phyloP scores from a whole-genome alignment of 768 basidiomycete genomes.

The Dioszegia aurantiaca region DNA sequence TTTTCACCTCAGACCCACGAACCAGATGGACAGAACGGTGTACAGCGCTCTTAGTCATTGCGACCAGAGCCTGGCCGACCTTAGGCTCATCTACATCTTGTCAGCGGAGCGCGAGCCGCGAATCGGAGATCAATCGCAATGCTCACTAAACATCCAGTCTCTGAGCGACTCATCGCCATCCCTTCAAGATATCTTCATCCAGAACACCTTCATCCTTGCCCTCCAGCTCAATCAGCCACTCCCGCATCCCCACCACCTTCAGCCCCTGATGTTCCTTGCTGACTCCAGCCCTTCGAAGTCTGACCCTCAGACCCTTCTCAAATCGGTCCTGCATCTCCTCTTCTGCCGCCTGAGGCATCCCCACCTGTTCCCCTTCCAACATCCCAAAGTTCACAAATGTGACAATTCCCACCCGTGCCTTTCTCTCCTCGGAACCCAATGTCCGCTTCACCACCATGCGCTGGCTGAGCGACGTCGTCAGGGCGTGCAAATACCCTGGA shows the following conservation, averaged over 20 bases:
- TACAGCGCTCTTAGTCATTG: no score
- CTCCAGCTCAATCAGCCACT: not conserved
- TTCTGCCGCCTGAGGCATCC: conserved; percentile 11
- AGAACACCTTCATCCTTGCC: not conserved
- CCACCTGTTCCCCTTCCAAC: conserved; percentile 11
- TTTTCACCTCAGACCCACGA: no score
- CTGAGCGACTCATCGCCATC: not conserved
- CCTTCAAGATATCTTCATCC: conserved; percentile 7
- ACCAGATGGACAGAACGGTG: no score
- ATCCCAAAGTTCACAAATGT: conserved; percentile 11
- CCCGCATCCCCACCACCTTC: conserved; percentile 11
- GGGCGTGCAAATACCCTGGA: conserved; percentile 3
- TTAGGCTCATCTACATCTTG: not conserved
- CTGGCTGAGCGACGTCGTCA: not conserved
- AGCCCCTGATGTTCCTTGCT: not conserved
- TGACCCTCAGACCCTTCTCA: conserved; percentile 1
- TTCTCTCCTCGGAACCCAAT: not conserved
- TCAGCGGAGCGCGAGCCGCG: not conserved
- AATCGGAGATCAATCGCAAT: no score
- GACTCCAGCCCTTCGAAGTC: not conserved
- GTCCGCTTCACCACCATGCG: not conserved
- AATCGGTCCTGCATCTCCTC: conserved; percentile 13
- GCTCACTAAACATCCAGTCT: no score
- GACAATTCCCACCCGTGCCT: not conserved
- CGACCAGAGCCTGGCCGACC: no score